Conservation (phyloP, 495 filamentous ascomycete genomes). For the Hypoxylon trugodes region DNA sequence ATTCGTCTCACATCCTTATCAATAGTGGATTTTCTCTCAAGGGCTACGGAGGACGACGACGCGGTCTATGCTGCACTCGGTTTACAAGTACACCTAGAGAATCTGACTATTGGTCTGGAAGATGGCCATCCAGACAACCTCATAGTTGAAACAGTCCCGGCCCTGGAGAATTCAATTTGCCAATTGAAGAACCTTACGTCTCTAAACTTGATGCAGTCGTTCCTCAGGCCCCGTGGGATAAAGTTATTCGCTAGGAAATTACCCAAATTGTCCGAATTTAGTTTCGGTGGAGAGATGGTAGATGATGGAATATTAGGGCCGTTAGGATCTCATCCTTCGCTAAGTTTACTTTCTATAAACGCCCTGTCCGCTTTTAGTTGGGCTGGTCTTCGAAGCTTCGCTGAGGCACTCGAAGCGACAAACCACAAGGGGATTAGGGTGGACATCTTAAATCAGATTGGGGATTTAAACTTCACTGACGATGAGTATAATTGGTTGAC, state of each 20-base stretch:
- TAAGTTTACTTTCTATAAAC: constrained; percentile 58
- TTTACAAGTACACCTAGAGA: constrained; percentile 36
- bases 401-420: constrained; percentile 49
- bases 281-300: constrained; percentile 62
- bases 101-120: constrained; percentile 57
- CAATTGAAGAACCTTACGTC: constrained; percentile 43
- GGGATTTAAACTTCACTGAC: constrained; percentile 29
- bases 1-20: constrained; percentile 40
- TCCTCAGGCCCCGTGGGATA: constrained; percentile 27
- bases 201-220: constrained; percentile 41
- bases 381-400: constrained; percentile 56
- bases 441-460: constrained; percentile 38
- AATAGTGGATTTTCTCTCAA: constrained; percentile 34
- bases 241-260: constrained; percentile 43
- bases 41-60: neutral
- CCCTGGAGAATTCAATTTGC: constrained; percentile 60
- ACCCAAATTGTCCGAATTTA: constrained; percentile 62
- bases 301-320: constrained; percentile 59
- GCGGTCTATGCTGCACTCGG: constrained; percentile 31
- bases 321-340: constrained; percentile 45
- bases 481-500: constrained; percentile 30
- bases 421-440: constrained; percentile 44
- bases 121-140: constrained; percentile 55
- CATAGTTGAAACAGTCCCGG: constrained; percentile 35
- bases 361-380: constrained; percentile 58